Evolutionary conservation across 139 green algal genomes (phyloP).

Genomic region (Auxenochlorella protothecoides): DNA sequence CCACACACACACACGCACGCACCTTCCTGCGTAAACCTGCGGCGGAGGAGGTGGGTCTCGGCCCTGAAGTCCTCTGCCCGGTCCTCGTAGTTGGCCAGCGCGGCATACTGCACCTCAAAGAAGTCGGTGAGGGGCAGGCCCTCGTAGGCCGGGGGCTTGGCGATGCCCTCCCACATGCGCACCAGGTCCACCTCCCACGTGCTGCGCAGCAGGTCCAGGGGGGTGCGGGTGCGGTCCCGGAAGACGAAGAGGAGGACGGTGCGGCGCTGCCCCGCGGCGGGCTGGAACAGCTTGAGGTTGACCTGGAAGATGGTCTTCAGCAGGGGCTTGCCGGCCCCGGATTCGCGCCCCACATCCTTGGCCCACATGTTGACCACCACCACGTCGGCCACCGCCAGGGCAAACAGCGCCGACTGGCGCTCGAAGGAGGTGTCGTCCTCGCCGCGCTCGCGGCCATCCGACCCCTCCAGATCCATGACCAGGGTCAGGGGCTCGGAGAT

Average conservation of each 20-base stretch:
- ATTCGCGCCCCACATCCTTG: slow-evolving; percentile 94
- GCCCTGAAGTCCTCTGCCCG: slow-evolving; percentile 80
- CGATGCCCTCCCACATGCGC: slow-evolving; percentile 80
- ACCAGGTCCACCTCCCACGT: slow-evolving; percentile 52
- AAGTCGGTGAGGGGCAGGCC: slow-evolving; percentile 64
- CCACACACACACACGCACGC: too few relatives aligned
- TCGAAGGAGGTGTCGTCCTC: slow-evolving; percentile 99
- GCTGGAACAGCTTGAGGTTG: slow-evolving; percentile 94
- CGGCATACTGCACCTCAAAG: slow-evolving; percentile 81
- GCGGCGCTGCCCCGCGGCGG: slow-evolving; percentile 46
- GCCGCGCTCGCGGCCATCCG: slow-evolving; percentile 31
- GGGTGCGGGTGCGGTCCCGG: slow-evolving; percentile 83
- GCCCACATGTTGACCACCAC: slow-evolving; percentile 98
- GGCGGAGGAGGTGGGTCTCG: slow-evolving; percentile 56
- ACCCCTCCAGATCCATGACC: slow-evolving; percentile 92
- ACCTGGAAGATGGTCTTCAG: slow-evolving; percentile 98
- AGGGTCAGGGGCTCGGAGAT: slow-evolving; percentile 55
- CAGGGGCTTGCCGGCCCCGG: slow-evolving; percentile 90
- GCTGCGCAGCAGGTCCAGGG: slow-evolving; percentile 52
- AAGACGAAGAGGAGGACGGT: slow-evolving; percentile 96
- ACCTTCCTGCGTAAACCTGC: slow-evolving; percentile 61
- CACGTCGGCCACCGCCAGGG: slow-evolving; percentile 84
- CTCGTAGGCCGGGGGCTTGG: slow-evolving; percentile 75
- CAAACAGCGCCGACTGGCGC: slow-evolving; percentile 91
- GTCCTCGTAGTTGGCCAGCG: slow-evolving; percentile 89